These are phyloP conservation scores for Daldinia vernicosa DNA, from an alignment of 495 filamentous ascomycete genomes.

Conservation along the genomic window DNA sequence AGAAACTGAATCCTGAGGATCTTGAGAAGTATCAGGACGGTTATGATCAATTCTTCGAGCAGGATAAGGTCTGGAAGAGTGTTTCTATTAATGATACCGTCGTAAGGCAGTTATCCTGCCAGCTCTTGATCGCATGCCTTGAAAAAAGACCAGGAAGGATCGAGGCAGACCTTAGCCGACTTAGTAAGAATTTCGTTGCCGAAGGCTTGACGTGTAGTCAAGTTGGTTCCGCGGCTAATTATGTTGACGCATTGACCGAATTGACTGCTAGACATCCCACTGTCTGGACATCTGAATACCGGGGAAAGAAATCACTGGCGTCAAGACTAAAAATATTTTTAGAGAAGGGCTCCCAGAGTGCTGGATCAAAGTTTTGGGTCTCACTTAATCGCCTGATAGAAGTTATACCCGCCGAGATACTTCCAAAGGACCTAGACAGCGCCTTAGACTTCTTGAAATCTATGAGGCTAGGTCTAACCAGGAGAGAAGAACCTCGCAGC, in stretches of 20 bases:
- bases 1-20: constrained; percentile 57
- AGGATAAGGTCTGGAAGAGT: constrained; percentile 79
- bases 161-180: constrained; percentile 60
- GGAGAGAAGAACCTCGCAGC: constrained; percentile 74
- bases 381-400: constrained; percentile 67
- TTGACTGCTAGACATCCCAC: constrained; percentile 71
- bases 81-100: constrained; percentile 70
- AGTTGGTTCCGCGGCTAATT: constrained; percentile 74
- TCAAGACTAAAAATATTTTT: constrained; percentile 75
- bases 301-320: constrained; percentile 70
- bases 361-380: constrained; percentile 74
- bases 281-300: constrained; percentile 77
- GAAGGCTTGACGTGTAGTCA: constrained; percentile 75
- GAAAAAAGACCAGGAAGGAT: constrained; percentile 63
- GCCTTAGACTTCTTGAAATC: constrained; percentile 68
- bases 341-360: constrained; percentile 82
- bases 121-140: constrained; percentile 68
- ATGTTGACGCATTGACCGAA: constrained; percentile 67
- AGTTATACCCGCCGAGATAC: constrained; percentile 63
- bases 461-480: constrained; percentile 72
- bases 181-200: constrained; percentile 73
- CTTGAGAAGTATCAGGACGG: constrained; percentile 58
- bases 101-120: constrained; percentile 75
- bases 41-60: constrained; percentile 65
- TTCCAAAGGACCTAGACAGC: constrained; percentile 49